Conservation (phyloP, 345 rosid species). For the sweet orange (Citrus sinensis) region DVS_A1.0 CM039163.1:37830001-37830500, state of each 20-base stretch:
- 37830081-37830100: neutral
- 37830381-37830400: neutral
- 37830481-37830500: neutral
- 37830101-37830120: neutral
- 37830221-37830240: neutral
- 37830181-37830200: neutral
- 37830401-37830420: neutral
- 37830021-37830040: neutral
- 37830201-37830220: neutral
- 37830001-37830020: neutral
- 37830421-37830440: neutral
- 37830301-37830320: neutral
- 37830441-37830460: neutral
- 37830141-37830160: neutral
- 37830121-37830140: neutral
- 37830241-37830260: neutral
- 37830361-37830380: neutral
- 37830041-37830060: neutral
- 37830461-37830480: neutral
- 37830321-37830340: neutral
- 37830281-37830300: neutral
- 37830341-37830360: neutral
- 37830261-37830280: neutral
- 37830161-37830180: neutral
- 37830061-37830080: neutral